Base-by-base conservation (phyloP, 345 rosid genomes). In the Rhodomyrtus tomentosa region DNA sequence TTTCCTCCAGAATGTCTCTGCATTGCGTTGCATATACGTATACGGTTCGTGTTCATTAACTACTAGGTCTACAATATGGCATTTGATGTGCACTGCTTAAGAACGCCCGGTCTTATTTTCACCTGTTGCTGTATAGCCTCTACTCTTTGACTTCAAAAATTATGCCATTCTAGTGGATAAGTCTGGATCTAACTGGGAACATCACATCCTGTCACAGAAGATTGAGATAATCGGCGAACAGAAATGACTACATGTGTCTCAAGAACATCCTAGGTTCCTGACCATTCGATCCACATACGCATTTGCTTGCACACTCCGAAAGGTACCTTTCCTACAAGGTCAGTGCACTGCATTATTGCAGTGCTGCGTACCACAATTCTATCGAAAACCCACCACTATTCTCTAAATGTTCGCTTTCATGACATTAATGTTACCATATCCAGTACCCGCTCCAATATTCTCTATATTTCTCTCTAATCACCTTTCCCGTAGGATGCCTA, bases 351-450 rank as follows among this genome's bases (percentile, higher is more conserved):
- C 76, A 18, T 32, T 18, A 68, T 8, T 68, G 76, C 76, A 18
- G 13, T 8, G 79, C 56, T 3, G 42, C 25, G 2, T 27, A 27
- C 56, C 22, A 27, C 55, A 81, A 81, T 81, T 81, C 58, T n/a
- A 50, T 8, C 9, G 0, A 81, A 81, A 53, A 45, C 56, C 22
- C 58, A 51, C 79, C 45, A 81, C 83, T 22, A 81, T 81, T 29
- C 42, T 81, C 53, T 38, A 18, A n/a, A 50, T 54, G 45, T 59
- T 86, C 50, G 51, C 82, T 87, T 86, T 89, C 88, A 82, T 29
- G 42, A 27, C 58, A 87, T 91, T 84, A 88, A 88, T 89, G 89
- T 87, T 15, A 14, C 48, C 36, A n/a, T 16, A 3, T 58, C 51
- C 25, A 79, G 86, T 48, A 81, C n/a, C 45, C 82, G 82, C 92